Base-by-base conservation (phyloP, 306 rosid species). In the Medicago lupulina region DNA sequence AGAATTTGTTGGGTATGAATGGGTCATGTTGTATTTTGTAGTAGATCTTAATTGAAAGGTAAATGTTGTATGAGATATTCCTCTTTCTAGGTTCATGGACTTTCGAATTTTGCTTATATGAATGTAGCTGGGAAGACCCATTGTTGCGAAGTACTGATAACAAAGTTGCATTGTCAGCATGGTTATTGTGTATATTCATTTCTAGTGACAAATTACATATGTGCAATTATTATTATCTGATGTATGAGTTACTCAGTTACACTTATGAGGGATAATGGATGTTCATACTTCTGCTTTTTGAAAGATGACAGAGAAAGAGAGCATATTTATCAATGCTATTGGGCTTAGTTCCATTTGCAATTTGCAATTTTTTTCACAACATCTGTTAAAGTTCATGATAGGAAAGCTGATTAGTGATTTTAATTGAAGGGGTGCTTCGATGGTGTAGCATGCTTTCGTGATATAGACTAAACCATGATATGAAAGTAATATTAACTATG, bases 381-480 rank as follows among this genome's bases (percentile, higher is more conserved):
- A 40, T 71, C 25, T 31, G 46, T 77, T 68, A 21, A 39, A 57
- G 61, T 58, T 68, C 76, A 17, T 34, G 18, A 59, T 59, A 69
- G 63, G 46, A 46, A 77, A 59, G 19, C 43, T 71, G 77, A 70
- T 59, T 25, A 21, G 41, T 70, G 64, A 63, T 62, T 65, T 78
- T 43, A 65, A 71, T 21, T 71, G 64, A 47, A 47, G 49, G 76
- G 69, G 43, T 47, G 46, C 9, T 3, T 50, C 18, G 17, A 70
- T 69, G 50, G 63, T 77, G 44, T 63, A 47, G 46, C 54, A 19
- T 63, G 11, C 65, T 15, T 78, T 34, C 19, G 19, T 8, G 59
- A 47, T 36, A 28, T 23, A 66, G 11, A 46, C 70, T 59, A 58
- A 70, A 59, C 19, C 66, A 41, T 59, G n/a, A n/a, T n/a, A n/a